A percentile compares a stretch with the other conserved stretches of the same genome.
phyloP scores from a whole-genome alignment of 495 filamentous ascomycete genomes.

The Penicillium alfredii region DNA sequence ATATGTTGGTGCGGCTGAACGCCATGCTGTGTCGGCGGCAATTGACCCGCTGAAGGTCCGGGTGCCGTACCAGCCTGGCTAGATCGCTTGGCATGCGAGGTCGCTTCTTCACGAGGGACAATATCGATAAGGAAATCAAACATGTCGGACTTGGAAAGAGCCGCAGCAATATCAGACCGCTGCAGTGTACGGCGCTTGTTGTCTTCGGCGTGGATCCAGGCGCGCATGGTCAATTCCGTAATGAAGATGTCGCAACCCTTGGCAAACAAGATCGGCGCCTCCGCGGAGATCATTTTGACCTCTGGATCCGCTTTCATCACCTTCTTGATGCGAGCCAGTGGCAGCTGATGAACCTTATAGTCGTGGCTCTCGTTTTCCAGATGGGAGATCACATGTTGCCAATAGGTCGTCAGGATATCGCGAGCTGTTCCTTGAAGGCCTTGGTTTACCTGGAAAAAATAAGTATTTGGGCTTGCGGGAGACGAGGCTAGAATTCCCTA shows the following conservation, averaged over 20 bases:
- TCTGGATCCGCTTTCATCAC: conserved; percentile 99
- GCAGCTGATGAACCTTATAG: conserved; percentile 95
- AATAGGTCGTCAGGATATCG: conserved; percentile 96
- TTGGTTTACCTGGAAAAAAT: conserved; percentile 70
- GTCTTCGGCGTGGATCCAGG: conserved; percentile 99
- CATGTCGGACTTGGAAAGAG: conserved; percentile 96
- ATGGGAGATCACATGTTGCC: conserved; percentile 95
- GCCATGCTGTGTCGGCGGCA: conserved; percentile 56
- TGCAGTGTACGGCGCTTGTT: conserved; percentile 96
- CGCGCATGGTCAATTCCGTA: conserved; percentile 97
- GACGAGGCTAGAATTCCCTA: not conserved
- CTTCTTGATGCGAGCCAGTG: conserved; percentile 96
- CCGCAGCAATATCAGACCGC: conserved; percentile 91
- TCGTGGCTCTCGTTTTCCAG: conserved; percentile 93
- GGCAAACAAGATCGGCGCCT: conserved; percentile 95
- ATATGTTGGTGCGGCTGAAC: conserved; percentile 60
- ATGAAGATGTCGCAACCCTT: conserved; percentile 99
- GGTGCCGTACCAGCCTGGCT: conserved; percentile 52
- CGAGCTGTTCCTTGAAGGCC: conserved; percentile 88
- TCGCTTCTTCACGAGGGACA: conserved; percentile 89
- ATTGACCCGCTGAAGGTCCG: conserved; percentile 45
- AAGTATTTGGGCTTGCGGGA: not conserved
- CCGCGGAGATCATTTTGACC: conserved; percentile 99
- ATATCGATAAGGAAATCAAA: conserved; percentile 99
- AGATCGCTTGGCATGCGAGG: conserved; percentile 71